These are phyloP conservation scores for Aurantiochytrium sp. DNA, from an alignment of 108 stramenopile genomes.

Conservation along the genomic window DNA sequence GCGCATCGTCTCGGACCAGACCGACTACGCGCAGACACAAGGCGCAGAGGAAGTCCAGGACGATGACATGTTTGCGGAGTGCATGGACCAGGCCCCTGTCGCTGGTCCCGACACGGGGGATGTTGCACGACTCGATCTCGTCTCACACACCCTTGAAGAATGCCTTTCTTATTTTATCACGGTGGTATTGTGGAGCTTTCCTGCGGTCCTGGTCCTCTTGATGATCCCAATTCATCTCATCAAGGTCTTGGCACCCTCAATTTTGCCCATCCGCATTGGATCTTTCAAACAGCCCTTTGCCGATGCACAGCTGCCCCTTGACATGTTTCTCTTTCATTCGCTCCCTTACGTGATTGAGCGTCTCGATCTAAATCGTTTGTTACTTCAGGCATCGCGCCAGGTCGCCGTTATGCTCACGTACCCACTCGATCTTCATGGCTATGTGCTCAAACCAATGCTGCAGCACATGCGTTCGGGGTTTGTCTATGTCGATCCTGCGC, in stretches of 20 bases:
- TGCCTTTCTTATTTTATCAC: background rate
- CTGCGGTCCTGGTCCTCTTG: background rate
- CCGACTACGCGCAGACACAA: background rate
- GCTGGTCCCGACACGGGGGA: background rate
- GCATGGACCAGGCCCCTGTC: background rate
- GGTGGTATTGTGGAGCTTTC: background rate
- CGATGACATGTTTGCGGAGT: background rate
- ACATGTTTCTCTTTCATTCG: constrained; percentile 1
- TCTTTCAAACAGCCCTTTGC: background rate
- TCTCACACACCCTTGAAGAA: background rate
- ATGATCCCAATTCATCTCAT: background rate
- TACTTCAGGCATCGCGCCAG: background rate
- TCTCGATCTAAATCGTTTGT: background rate
- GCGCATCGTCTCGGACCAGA: background rate
- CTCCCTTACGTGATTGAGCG: background rate
- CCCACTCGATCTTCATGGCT: background rate
- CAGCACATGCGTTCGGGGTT: background rate
- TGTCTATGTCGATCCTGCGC: background rate
- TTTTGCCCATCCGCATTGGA: background rate
- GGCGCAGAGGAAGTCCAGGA: background rate
- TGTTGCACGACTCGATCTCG: background rate
- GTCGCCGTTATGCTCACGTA: background rate
- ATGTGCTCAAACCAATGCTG: background rate
- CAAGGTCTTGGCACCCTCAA: background rate
- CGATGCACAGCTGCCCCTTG: background rate